Percentiles rank a stretch among this genome's conserved stretches.
These are phyloP conservation scores for Oidiodendron maius DNA, from an alignment of 495 filamentous ascomycete genomes.

Conservation along the genomic window DNA sequence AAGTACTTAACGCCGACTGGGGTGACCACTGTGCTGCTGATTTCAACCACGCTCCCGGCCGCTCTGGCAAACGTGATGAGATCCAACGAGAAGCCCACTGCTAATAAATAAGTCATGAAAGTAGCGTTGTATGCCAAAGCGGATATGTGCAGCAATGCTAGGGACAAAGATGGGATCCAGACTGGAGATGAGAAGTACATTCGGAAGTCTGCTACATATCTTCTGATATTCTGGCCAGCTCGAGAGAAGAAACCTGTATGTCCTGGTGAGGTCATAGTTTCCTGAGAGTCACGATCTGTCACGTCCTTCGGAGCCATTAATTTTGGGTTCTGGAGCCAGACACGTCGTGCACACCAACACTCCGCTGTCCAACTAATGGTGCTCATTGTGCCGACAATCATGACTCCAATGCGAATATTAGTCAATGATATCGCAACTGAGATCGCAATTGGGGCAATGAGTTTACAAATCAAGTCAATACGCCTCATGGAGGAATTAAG, in stretches of 20 bases:
- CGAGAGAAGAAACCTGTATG: background rate
- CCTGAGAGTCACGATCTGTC: slow-evolving; percentile 2
- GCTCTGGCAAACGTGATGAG: slow-evolving; percentile 47
- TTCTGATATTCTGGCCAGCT: background rate
- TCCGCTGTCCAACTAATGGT: slow-evolving; percentile 31
- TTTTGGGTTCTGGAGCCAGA: slow-evolving; percentile 28
- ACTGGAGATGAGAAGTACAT: slow-evolving; percentile 36
- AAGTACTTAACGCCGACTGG: slow-evolving; percentile 32
- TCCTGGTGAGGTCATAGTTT: background rate
- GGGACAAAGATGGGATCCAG: slow-evolving; percentile 48
- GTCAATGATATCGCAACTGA: slow-evolving; percentile 39
- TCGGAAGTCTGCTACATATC: slow-evolving; percentile 27
- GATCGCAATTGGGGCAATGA: slow-evolving; percentile 55
- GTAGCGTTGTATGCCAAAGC: slow-evolving; percentile 52
- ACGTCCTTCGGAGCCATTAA: slow-evolving; percentile 9
- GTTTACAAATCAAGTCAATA: slow-evolving; percentile 69
- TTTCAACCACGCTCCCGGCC: slow-evolving; percentile 45
- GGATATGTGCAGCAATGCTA: slow-evolving; percentile 52
- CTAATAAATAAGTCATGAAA: slow-evolving; percentile 56
- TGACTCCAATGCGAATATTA: slow-evolving; percentile 39
- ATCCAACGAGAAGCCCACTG: slow-evolving; percentile 45
- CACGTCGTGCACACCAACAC: slow-evolving; percentile 29
- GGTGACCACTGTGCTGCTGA: slow-evolving; percentile 40
- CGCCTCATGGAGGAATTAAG: slow-evolving; percentile 63
- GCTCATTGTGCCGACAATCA: slow-evolving; percentile 34